These are phyloP conservation scores for Wickerhamia fluorescens DNA, from an alignment of 805 yeast genomes.

Conservation along the genomic window DNA sequence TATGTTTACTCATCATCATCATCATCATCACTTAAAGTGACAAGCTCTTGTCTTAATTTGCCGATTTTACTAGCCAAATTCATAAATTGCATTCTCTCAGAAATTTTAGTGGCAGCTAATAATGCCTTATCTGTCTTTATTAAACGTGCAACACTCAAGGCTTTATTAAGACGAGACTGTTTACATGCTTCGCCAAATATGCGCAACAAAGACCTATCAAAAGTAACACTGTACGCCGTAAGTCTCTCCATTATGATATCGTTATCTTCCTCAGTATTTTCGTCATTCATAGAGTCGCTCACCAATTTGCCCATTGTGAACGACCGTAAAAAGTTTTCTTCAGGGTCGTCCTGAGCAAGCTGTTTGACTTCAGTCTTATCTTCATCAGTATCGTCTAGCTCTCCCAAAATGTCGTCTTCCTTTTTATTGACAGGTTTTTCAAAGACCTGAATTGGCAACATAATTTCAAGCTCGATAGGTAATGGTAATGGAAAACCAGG, in stretches of 20 bases:
- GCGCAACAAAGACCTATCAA: constrained; percentile 74
- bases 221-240: constrained; percentile 42
- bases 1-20: constrained; percentile 3
- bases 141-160: constrained; percentile 60
- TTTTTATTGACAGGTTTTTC: constrained; percentile 15
- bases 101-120: constrained; percentile 77
- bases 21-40: constrained; percentile 13
- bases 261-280: constrained; percentile 19
- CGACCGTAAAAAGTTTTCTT: constrained; percentile 58
- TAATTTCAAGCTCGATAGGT: constrained; percentile 69
- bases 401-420: constrained; percentile 18
- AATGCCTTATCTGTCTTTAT: constrained; percentile 74
- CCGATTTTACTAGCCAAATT: constrained; percentile 32
- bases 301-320: constrained; percentile 55
- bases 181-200: constrained; percentile 70
- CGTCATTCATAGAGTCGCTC: constrained; percentile 42
- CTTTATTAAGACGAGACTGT: constrained; percentile 56
- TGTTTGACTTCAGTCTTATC: constrained; percentile 13
- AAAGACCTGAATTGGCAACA: constrained; percentile 48
- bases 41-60: constrained; percentile 30
- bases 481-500: constrained; percentile 83
- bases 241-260: constrained; percentile 46
- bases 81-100: constrained; percentile 50
- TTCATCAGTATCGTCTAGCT: constrained; percentile 19
- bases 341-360: constrained; percentile 44